A percentile compares a stretch with the other conserved stretches of the same genome.
phyloP scores from a whole-genome alignment of 768 basidiomycete species.

The Tephrocybe sp. region DNA sequence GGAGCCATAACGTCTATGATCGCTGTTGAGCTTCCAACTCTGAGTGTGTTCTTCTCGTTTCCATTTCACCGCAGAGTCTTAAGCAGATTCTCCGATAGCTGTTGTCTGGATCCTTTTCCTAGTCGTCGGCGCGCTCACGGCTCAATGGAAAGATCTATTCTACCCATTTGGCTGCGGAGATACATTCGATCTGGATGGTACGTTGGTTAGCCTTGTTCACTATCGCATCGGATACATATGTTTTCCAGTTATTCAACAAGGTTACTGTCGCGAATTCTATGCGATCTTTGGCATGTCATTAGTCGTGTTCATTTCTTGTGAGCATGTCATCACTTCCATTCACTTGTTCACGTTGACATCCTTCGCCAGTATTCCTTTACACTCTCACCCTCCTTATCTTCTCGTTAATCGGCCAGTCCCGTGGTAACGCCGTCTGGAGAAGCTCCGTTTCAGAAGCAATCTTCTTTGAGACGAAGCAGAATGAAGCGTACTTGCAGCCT shows the following conservation, averaged over 20 bases:
- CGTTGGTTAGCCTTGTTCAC: neutral
- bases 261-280: constrained; percentile 14
- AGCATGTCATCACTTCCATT: constrained; percentile 7
- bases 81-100: no score
- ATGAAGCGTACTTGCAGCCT: neutral
- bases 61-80: no score
- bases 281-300: constrained; percentile 17
- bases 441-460: constrained; percentile 6
- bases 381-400: constrained; percentile 12
- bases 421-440: constrained; percentile 15
- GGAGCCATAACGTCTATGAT: constrained; percentile 16
- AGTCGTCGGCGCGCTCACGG: constrained; percentile 10
- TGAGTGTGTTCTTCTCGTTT: no score
- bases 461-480: constrained; percentile 4
- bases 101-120: constrained; percentile 16
- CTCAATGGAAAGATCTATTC: neutral
- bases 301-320: constrained; percentile 15
- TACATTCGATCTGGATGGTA: neutral
- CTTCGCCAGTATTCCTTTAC: constrained; percentile 14
- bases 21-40: constrained; percentile 9
- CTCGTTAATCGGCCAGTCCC: constrained; percentile 9
- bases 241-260: neutral
- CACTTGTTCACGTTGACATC: neutral
- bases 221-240: neutral
- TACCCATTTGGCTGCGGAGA: constrained; percentile 15